Percentiles rank a stretch among this genome's conserved stretches.
phyloP scores from a whole-genome alignment of 1,139 yeast genomes.

The Candida frijolesensis region DNA sequence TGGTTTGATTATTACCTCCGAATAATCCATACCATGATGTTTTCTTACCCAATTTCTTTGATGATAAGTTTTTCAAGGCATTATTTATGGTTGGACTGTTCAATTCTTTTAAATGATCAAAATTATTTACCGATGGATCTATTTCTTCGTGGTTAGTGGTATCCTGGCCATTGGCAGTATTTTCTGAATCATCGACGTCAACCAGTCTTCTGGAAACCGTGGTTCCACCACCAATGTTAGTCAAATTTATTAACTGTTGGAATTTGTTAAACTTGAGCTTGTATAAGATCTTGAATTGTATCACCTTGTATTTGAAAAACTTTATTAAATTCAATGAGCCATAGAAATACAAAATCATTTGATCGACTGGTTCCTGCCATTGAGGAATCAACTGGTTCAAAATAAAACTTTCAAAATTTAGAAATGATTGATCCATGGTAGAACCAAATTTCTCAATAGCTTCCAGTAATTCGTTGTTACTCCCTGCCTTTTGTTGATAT shows the following conservation, averaged over 20 bases:
- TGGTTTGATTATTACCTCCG: conserved; percentile 38
- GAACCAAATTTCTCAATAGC: conserved; percentile 50
- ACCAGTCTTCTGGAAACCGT: conserved; percentile 2
- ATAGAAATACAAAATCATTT: conserved; percentile 41
- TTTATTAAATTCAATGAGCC: conserved; percentile 42
- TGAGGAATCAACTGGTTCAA: conserved; percentile 38
- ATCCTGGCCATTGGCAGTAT: conserved; percentile 14
- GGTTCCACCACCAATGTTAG: conserved; percentile 13
- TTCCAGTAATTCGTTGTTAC: conserved; percentile 31
- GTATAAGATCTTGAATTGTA: conserved; percentile 45
- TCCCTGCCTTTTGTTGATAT: conserved; percentile 26
- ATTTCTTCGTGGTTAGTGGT: conserved; percentile 11
- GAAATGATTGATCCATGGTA: conserved; percentile 44
- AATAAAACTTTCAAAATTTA: conserved; percentile 43
- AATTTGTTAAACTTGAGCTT: conserved; percentile 43
- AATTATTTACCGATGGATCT: conserved; percentile 14
- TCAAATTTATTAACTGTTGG: conserved; percentile 39
- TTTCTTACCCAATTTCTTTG: conserved; percentile 29
- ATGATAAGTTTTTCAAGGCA: conserved; percentile 35
- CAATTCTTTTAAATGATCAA: conserved; percentile 34
- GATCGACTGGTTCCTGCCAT: conserved; percentile 52
- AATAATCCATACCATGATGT: conserved; percentile 51
- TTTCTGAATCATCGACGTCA: conserved; percentile 1
- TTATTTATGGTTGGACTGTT: conserved; percentile 45
- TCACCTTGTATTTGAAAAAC: conserved; percentile 48